Conservation (phyloP, 345 rosid genomes). For the Trapa bicornis region DNA sequence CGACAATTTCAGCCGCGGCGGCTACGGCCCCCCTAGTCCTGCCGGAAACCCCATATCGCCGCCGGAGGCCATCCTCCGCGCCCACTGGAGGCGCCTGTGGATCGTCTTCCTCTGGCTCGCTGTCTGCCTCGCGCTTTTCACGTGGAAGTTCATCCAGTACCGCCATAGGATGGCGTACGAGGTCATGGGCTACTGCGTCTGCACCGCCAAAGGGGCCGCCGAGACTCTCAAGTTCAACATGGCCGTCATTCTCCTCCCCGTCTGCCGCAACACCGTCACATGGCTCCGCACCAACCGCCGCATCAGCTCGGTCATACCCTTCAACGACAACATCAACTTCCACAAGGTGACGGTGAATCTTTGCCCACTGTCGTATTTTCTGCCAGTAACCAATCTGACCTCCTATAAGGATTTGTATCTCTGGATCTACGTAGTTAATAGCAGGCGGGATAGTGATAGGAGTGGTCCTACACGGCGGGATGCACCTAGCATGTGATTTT, state of each 20-base stretch:
- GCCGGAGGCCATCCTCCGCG: conserved; percentile 25
- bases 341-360: conserved; percentile 23
- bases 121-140: conserved; percentile 23
- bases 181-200: conserved; percentile 53
- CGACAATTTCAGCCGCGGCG: background rate
- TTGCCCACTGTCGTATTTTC: too few species aligned
- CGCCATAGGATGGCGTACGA: conserved; percentile 28
- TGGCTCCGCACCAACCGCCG: conserved; percentile 34
- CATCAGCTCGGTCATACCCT: conserved; percentile 27
- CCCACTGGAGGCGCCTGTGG: conserved; percentile 42
- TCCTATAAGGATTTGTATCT: too few species aligned
- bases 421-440: conserved; percentile 16
- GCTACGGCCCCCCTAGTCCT: background rate
- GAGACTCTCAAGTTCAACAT: conserved; percentile 50
- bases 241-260: conserved; percentile 45
- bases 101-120: conserved; percentile 26
- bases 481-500: conserved; percentile 47
- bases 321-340: conserved; percentile 45
- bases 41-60: conserved; percentile 10
- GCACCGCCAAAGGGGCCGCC: conserved; percentile 52
- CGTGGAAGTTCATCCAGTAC: conserved; percentile 50
- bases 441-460: conserved; percentile 47
- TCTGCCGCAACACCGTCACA: conserved; percentile 35
- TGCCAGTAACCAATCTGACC: too few species aligned
- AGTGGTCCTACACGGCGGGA: conserved; percentile 46